Evolutionary conservation across 352 stramenopile species (phyloP).

Genomic region (Achlya hypogyna): DNA sequence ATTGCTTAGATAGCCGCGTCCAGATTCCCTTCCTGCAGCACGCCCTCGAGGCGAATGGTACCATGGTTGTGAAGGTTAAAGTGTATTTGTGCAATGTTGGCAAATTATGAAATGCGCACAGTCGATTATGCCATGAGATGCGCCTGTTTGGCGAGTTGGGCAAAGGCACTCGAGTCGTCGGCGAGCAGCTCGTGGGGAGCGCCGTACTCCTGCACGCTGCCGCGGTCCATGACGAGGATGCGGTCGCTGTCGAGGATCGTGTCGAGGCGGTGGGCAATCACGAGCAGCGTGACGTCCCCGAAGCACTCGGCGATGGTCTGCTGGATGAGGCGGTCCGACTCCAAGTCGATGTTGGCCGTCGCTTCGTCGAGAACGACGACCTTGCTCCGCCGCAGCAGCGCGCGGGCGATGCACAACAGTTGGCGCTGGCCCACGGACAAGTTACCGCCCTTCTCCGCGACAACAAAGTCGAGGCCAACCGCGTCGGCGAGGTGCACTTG

Average conservation of each 20-base stretch:
- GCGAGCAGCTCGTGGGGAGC: constrained; percentile 45
- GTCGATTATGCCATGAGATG: background rate
- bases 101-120: background rate
- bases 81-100: background rate
- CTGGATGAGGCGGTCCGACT: constrained; percentile 46
- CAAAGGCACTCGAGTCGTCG: constrained; percentile 46
- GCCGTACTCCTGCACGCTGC: constrained; percentile 69
- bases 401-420: constrained; percentile 84
- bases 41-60: background rate
- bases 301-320: constrained; percentile 10
- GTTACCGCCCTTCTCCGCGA: constrained; percentile 68
- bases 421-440: constrained; percentile 81
- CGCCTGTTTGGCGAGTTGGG: background rate
- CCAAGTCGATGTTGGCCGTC: constrained; percentile 40
- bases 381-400: constrained; percentile 80
- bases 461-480: constrained; percentile 26
- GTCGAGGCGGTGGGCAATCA: constrained; percentile 86
- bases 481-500: constrained; percentile 80
- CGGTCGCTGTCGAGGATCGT: constrained; percentile 86
- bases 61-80: background rate
- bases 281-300: constrained; percentile 69
- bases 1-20: background rate
- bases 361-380: constrained; percentile 85
- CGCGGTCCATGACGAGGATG: constrained; percentile 79
- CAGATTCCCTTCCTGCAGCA: background rate